These are phyloP conservation scores for Penicillium occitanis DNA, from an alignment of 2,329 filamentous ascomycete genomes.

Conservation along the genomic window DNA sequence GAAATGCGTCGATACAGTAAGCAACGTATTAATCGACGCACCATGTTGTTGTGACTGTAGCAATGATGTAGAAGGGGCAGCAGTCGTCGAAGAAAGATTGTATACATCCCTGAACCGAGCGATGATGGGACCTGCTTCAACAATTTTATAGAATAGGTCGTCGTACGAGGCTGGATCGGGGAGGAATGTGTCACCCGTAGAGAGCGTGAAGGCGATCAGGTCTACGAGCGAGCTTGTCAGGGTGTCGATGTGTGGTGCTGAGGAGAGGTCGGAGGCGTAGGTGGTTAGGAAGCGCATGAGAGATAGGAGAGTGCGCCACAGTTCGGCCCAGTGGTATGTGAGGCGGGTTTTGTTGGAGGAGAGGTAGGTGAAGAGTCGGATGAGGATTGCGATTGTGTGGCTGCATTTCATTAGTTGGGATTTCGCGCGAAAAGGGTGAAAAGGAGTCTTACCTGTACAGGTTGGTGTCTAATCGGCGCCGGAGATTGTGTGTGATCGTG, in stretches of 20 bases:
- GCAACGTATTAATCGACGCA: slow-evolving; percentile 78
- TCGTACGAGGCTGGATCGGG: slow-evolving; percentile 87
- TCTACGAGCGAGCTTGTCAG: slow-evolving; percentile 78
- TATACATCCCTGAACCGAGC: slow-evolving; percentile 80
- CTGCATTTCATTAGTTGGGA: slow-evolving; percentile 29
- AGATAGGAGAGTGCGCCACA: slow-evolving; percentile 85
- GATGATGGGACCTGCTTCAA: slow-evolving; percentile 83
- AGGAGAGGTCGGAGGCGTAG: slow-evolving; percentile 75
- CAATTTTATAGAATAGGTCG: slow-evolving; percentile 96
- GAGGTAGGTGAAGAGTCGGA: slow-evolving; percentile 80
- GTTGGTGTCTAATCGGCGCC: slow-evolving; percentile 77
- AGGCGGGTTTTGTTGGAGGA: slow-evolving; percentile 79
- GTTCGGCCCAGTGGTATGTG: slow-evolving; percentile 88
- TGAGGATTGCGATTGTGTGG: slow-evolving; percentile 75
- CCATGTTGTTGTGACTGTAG: slow-evolving; percentile 1
- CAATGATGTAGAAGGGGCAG: slow-evolving; percentile 26
- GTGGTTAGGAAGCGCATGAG: slow-evolving; percentile 88
- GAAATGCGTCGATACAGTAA: slow-evolving; percentile 79
- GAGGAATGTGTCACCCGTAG: slow-evolving; percentile 84
- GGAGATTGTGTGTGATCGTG: slow-evolving; percentile 89
- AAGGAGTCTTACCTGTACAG: slow-evolving; percentile 65
- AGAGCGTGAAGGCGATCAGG: slow-evolving; percentile 78
- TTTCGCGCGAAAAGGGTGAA: background rate
- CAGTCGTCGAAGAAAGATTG: slow-evolving; percentile 37
- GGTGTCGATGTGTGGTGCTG: slow-evolving; percentile 65